Evolutionary conservation across 768 basidiomycete genomes (phyloP).

Genomic region (Boletus vermiculosoides): DNA sequence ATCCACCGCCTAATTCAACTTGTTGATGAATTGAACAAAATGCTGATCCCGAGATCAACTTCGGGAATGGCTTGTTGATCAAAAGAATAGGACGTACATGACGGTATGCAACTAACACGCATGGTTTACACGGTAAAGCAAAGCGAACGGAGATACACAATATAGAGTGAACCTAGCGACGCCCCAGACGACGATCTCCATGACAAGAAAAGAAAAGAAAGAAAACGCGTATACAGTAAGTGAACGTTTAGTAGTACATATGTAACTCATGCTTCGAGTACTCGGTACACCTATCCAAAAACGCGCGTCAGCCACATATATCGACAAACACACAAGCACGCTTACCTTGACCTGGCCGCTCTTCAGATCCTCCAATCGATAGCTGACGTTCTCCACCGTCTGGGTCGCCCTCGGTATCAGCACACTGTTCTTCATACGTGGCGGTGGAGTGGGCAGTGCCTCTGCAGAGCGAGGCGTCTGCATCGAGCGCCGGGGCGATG

Average conservation of each 20-base stretch:
- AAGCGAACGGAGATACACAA: not conserved
- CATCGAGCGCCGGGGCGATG: too few relatives aligned
- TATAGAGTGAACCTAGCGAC: not conserved
- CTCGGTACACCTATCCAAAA: constrained; percentile 37
- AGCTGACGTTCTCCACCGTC: constrained; percentile 78
- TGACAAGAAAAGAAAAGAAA: not conserved
- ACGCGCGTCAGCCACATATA: constrained; percentile 9
- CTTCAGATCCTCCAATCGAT: constrained; percentile 87
- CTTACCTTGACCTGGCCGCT: constrained; percentile 75
- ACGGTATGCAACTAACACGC: too few relatives aligned
- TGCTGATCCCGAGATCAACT: not conserved
- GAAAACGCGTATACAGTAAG: not conserved
- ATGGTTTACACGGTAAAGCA: too few relatives aligned
- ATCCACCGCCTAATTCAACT: constrained; percentile 1
- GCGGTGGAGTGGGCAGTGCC: too few relatives aligned
- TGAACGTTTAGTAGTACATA: not conserved
- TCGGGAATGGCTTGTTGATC: too few relatives aligned
- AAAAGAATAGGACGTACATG: too few relatives aligned
- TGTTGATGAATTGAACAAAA: not conserved
- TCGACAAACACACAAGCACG: not conserved
- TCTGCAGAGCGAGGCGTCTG: too few relatives aligned
- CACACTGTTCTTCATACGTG: constrained; percentile 32
- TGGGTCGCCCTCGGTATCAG: constrained; percentile 38
- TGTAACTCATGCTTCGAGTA: constrained; percentile 36
- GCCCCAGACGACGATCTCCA: not conserved